Evolutionary conservation across 495 filamentous ascomycete species (phyloP), one percentile per base, ranked within the genome.

Genomic region (Penicillium silybi): DNA sequence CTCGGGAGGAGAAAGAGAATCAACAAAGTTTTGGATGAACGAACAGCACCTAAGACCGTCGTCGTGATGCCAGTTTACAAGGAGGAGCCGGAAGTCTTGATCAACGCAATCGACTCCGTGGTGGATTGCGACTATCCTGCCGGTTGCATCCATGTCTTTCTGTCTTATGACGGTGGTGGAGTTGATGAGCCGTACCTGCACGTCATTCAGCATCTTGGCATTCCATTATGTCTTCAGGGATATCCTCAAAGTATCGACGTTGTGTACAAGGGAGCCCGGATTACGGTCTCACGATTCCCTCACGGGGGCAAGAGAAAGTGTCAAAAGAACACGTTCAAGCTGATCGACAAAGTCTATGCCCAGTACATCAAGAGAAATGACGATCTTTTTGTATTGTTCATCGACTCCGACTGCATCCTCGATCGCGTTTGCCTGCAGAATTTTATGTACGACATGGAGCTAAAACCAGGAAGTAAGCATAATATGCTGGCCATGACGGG

Each of bases 401-500:
- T 98, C 67, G 93, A 98, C 70, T 97, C 92, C 3, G 93, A 98
- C 70, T 97, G 93, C 72, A 95, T 98, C 59, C 75, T 97, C 35
- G 92, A 98, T 72, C 82, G 83, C 48, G 81, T 92, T 22, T 97
- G 93, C 67, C 81, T 98, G 54, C 92, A 97, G 67, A 98, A 98
- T 58, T 97, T 98, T 66, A 89, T 98, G 73, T 97, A 95, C 65
- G 93, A 97, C 63, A 98, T 98, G 93, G 92, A 98, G 67, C 76
- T 98, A 22, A 96, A 93, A 70, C 92, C 93, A 3, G 91, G 92
- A 20, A 95, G 90, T 72, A 85, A 88, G 62, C 82, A 86, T 55
- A 91, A 91, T 66, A 96, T 97, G 92, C 73, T 97, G 54, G 93
- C 93, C 32, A 97, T 97, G 93, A 97, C 93, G 3, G 93, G 93